Evolutionary conservation across 148 eudicot species (phyloP), one percentile per base, ranked within the genome.

Genomic region (Chenopodium berlandieri): DNA sequence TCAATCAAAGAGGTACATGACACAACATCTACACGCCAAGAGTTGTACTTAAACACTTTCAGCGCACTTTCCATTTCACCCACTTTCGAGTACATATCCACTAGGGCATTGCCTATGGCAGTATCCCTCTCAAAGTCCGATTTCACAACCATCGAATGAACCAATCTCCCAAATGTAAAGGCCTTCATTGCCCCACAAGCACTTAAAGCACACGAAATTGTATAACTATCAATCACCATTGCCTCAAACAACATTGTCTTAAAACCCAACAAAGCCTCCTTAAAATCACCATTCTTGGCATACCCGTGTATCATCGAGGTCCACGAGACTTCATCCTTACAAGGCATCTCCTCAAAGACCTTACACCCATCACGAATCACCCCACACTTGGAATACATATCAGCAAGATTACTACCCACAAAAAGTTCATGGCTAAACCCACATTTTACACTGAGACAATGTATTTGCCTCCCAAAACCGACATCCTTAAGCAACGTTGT

Each of bases 371-470:
- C 87, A 71, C 30, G 71, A 83, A 89, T 84, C 30, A 7, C 75
- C 52, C 86, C 86, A 19, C 84, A 83, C 64, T 87, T 89, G 23
- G 88, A 87, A 67, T 89, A 89, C 91, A 89, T 89, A n/a, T 87
- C 89, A 75, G 89, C 91, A 54, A 89, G 86, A 65, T 82, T 89
- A 84, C 91, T 88, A 40, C 87, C 86, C 56, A 88, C 91, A 84
- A 80, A 86, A 48, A 88, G 67, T 19, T 88, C 91, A 65, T 50
- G 3, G 67, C 69, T 68, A 47, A 85, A 85, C 78, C 91, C 89
- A 81, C 77, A 81, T 84, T 87, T 89, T 78, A 85, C n/a, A 72
- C 84, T 82, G 56, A 89, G 77, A 66, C 89, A 82, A 82, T 89
- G 90, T 23, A 89, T 13, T 65, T 87, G 87, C 79, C 75, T 84